Evolutionary conservation across 2,329 filamentous ascomycete genomes (phyloP).

Genomic region (Calonectria naviculata): DNA sequence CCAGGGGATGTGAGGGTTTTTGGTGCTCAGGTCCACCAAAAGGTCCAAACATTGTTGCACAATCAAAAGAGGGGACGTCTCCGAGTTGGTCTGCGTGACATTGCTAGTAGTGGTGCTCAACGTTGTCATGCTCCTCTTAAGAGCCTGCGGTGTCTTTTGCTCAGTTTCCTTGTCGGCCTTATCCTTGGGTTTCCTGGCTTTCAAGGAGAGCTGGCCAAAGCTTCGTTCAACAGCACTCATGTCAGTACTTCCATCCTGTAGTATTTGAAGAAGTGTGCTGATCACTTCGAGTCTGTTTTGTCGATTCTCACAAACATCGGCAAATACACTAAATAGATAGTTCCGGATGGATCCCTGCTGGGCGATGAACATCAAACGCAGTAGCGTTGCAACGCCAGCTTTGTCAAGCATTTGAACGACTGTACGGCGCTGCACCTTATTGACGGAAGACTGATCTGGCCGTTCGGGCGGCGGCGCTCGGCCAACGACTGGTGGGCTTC

Average conservation of each 20-base stretch:
- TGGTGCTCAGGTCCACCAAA: slow-evolving; percentile 83
- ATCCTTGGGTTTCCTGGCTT: slow-evolving; percentile 82
- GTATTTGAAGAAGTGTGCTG: slow-evolving; percentile 89
- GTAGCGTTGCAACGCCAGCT: slow-evolving; percentile 91
- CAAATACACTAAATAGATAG: slow-evolving; percentile 87
- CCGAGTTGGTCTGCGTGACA: slow-evolving; percentile 72
- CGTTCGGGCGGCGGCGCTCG: slow-evolving; percentile 33
- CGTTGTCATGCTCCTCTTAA: slow-evolving; percentile 80
- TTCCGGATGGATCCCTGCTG: slow-evolving; percentile 88
- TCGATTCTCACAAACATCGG: slow-evolving; percentile 95
- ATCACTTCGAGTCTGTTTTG: slow-evolving; percentile 95
- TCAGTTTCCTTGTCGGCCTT: slow-evolving; percentile 66
- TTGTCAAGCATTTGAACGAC: slow-evolving; percentile 98
- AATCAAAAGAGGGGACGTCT: slow-evolving; percentile 93
- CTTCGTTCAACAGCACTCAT: slow-evolving; percentile 94
- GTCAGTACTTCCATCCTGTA: slow-evolving; percentile 95
- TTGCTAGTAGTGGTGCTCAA: slow-evolving; percentile 55
- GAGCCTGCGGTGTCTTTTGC: slow-evolving; percentile 81
- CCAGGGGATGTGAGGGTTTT: slow-evolving; percentile 87
- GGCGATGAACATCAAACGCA: slow-evolving; percentile 98
- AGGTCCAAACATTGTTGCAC: slow-evolving; percentile 94
- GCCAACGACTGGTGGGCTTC: slow-evolving; percentile 41
- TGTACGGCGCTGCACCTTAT: slow-evolving; percentile 79
- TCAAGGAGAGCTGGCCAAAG: slow-evolving; percentile 91
- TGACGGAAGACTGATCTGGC: slow-evolving; percentile 57